Conservation (phyloP, 192 early-diverging fungal genomes). For the Backusella westeae region DNA sequence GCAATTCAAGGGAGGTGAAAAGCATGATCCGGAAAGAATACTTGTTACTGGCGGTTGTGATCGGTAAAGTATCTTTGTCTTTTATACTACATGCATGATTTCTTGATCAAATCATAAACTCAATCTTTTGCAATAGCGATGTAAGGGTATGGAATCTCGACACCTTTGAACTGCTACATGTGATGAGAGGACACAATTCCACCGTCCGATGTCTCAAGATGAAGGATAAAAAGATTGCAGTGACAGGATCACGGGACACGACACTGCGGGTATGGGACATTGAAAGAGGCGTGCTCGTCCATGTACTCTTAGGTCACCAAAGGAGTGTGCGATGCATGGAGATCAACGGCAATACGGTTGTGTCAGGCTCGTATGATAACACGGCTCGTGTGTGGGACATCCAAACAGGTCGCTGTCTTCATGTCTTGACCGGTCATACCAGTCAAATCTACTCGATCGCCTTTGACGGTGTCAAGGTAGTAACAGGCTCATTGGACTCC, state of each 20-base stretch:
- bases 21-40: constrained; percentile 52
- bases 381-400: constrained; percentile 93
- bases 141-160: constrained; percentile 96
- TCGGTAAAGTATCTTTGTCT: constrained; percentile 49
- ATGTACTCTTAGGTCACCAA: constrained; percentile 84
- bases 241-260: constrained; percentile 92
- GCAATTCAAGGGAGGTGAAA: constrained; percentile 53
- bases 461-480: constrained; percentile 76
- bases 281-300: constrained; percentile 58
- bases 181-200: constrained; percentile 91
- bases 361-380: constrained; percentile 91
- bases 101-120: background rate
- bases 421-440: constrained; percentile 80
- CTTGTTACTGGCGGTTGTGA: constrained; percentile 96
- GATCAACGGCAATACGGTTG: constrained; percentile 75
- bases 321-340: constrained; percentile 90
- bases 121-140: constrained; percentile 37
- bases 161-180: constrained; percentile 81
- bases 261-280: constrained; percentile 93
- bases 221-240: constrained; percentile 58
- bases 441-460: constrained; percentile 95
- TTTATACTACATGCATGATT: background rate
- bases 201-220: constrained; percentile 95
- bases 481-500: constrained; percentile 90
- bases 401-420: constrained; percentile 63